Evolutionary conservation across 1,284 basidiomycete species (phyloP), one percentile per base, ranked within the genome.

Genomic region (Hemileia vastatrix): DNA sequence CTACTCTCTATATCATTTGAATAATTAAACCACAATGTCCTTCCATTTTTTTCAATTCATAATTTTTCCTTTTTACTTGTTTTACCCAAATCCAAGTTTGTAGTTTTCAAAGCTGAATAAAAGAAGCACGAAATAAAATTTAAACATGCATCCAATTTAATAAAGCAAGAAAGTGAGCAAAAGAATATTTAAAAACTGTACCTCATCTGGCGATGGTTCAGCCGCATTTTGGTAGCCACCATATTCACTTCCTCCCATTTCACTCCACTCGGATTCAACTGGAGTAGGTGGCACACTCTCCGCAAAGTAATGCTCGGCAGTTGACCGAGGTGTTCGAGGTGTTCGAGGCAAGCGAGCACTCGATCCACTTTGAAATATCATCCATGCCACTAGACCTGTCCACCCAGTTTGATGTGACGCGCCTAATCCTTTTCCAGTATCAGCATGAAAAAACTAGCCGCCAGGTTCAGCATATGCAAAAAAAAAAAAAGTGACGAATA

Each of bases 371-470:
- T 66, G 36, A 23, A 59, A 32, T 33, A 61, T 43, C 24, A 67
- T 51, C 62, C 57, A 45, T 57, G 65, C 69, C 15, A 69, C 64
- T 15, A 68, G 21, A 19, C 73, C 81, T 69, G 71, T 86, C 90
- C 94, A 97, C 71, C 93, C 93, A 66, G 91, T 96, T 77, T 98
- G 94, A 78, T 98, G 94, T 4, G 90, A 93, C 1, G 94, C 94
- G 44, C 94, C 94, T 18, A 96, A 81, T 21, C 94, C 94, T 64
- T 86, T 83, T 8, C 93, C 94, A 65, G 82, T 85, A 72, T 97
- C 90, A 24, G 86, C 93, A 75, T 97, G 88, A 85, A 97, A 97
- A 80, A 88, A 96, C 86, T 91, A 24, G 5, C 32, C 15, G 13
- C 40, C 40, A 11, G 11, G 40, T n/a, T n/a, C 18, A 18, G 15